A percentile compares a stretch with the other conserved stretches of the same genome.
phyloP scores from a whole-genome alignment of 2,329 filamentous ascomycete genomes.

The Aulographum hederae region DNA sequence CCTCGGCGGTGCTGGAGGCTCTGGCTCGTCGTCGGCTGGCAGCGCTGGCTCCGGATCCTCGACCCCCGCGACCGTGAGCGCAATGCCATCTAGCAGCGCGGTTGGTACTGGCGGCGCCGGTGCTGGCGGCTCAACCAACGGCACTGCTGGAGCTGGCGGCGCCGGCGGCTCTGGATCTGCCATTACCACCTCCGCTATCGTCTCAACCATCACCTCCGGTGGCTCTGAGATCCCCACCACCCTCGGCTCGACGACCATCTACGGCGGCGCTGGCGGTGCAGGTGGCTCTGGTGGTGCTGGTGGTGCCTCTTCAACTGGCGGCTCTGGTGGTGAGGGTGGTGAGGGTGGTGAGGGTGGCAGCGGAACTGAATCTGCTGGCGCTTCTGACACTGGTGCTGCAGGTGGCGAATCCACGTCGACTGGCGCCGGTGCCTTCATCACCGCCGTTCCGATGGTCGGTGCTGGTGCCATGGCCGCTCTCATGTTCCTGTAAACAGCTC shows the following conservation, averaged over 20 bases:
- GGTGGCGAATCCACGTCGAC: slow-evolving; percentile 4
- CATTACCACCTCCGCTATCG: neutral
- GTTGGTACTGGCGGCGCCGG: neutral
- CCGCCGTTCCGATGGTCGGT: slow-evolving; percentile 17
- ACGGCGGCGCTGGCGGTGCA: slow-evolving; percentile 7
- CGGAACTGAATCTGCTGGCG: slow-evolving; percentile 3
- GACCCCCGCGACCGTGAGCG: neutral
- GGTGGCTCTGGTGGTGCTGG: slow-evolving; percentile 1
- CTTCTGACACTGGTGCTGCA: neutral
- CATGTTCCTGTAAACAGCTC: slow-evolving; percentile 16
- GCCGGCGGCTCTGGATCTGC: slow-evolving; percentile 1
- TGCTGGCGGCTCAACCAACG: neutral
- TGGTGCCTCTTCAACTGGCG: slow-evolving; percentile 1
- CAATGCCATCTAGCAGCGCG: neutral
- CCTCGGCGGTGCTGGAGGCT: slow-evolving; percentile 1
- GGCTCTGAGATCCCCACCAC: slow-evolving; percentile 5
- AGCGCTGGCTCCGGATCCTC: neutral
- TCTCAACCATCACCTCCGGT: slow-evolving; percentile 4
- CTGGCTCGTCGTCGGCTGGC: neutral
- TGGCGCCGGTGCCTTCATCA: slow-evolving; percentile 14
- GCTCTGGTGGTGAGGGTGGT: neutral
- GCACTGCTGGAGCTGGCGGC: slow-evolving; percentile 2
- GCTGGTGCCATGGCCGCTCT: slow-evolving; percentile 16
- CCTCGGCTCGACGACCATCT: slow-evolving; percentile 7
- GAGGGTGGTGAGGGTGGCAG: neutral